A percentile compares a stretch with the other conserved stretches of the same genome.
These are phyloP conservation scores for Dillenia suffruticosa DNA, from an alignment of 164 flowering plant species.

Conservation along the genomic window DNA sequence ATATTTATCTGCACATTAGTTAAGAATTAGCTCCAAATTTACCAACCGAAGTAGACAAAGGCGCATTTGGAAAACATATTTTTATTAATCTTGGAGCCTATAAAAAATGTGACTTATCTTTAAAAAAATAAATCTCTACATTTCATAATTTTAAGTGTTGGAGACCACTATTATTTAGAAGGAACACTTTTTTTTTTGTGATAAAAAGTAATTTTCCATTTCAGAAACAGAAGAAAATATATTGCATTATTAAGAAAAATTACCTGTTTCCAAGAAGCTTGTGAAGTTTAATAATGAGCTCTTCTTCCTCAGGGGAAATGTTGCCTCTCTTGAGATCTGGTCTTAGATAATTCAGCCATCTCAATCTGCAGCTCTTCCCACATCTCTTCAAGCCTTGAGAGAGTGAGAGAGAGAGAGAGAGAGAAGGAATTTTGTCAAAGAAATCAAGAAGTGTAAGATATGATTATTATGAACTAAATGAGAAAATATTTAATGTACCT, in stretches of 20 bases:
- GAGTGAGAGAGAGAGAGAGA: not conserved
- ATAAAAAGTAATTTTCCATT: no score
- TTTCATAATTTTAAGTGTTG: no score
- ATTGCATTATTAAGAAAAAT: not conserved
- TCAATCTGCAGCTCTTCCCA: conserved; percentile 3
- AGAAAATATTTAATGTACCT: not conserved
- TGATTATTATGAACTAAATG: not conserved
- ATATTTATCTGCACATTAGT: no score
- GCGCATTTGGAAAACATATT: no score
- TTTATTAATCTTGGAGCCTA: no score
- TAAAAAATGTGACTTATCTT: no score
- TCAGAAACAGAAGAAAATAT: no score
- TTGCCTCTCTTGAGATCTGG: not conserved
- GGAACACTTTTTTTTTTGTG: no score
- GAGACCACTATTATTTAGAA: no score
- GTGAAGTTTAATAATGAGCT: conserved; percentile 1
- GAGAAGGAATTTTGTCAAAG: not conserved
- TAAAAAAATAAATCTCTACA: no score
- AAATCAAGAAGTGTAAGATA: not conserved
- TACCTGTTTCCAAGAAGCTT: conserved; percentile 13
- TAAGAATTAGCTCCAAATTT: no score
- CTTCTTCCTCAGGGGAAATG: conserved; percentile 10
- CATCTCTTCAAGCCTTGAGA: conserved; percentile 10
- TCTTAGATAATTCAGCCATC: conserved; percentile 10
- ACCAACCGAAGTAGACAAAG: no score